Conservation (phyloP, 306 rosid genomes). For the Dryas octopetala region DNA sequence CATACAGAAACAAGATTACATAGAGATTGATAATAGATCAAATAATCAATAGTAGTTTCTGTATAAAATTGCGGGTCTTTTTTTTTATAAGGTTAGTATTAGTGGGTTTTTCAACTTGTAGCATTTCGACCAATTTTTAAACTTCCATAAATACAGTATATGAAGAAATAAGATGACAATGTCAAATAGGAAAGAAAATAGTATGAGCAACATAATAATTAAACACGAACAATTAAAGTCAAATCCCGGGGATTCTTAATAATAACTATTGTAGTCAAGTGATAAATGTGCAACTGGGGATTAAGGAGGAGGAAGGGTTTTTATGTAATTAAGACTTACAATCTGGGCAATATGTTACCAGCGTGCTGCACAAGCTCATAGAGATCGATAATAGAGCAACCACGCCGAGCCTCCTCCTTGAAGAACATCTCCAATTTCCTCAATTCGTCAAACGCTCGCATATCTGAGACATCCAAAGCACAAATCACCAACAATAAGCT, state of each 20-base stretch:
- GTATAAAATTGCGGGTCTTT: not conserved
- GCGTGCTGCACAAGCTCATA: conserved; percentile 99
- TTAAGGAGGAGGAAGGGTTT: not conserved
- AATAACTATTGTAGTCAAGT: not conserved
- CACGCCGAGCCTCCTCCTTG: conserved; percentile 96
- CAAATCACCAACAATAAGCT: conserved; percentile 17
- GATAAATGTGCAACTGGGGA: not conserved
- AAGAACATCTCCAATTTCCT: conserved; percentile 95
- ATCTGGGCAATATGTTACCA: conserved; percentile 91
- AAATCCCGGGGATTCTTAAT: not conserved
- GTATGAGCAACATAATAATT: not conserved
- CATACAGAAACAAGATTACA: not conserved
- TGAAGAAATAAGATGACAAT: not conserved
- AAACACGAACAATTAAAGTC: not conserved
- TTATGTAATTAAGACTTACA: conserved; percentile 48
- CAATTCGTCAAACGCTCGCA: conserved; percentile 97
- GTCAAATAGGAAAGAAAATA: not conserved
- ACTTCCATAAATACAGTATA: not conserved
- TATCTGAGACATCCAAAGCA: conserved; percentile 52
- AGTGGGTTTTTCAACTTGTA: not conserved
- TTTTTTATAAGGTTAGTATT: not conserved
- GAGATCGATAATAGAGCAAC: conserved; percentile 93
- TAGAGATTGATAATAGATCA: not conserved
- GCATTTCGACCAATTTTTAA: not conserved
- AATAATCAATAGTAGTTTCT: not conserved